A percentile compares a stretch with the other conserved stretches of the same genome.
Evolutionary conservation across 441 rosid genomes (phyloP).

Genomic region (Aleurites moluccanus): DNA sequence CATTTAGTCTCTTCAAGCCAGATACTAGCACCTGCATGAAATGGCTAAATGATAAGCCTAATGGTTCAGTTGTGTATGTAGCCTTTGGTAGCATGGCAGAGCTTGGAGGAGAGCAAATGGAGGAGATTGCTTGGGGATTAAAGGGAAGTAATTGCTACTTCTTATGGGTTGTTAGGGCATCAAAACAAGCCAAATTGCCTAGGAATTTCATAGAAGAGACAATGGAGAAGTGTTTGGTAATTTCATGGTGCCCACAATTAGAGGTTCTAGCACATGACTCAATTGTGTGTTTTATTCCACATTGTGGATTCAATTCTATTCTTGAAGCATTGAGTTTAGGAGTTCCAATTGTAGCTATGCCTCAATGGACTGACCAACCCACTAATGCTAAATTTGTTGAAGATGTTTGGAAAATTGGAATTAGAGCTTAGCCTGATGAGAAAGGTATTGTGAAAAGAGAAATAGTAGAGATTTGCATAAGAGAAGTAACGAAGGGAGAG

Average conservation of each 20-base stretch:
- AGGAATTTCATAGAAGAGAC: slow-evolving; percentile 20
- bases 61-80: slow-evolving; percentile 51
- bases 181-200: slow-evolving; percentile 41
- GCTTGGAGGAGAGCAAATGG: slow-evolving; percentile 38
- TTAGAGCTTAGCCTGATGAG: slow-evolving; percentile 37
- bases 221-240: slow-evolving; percentile 43
- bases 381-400: slow-evolving; percentile 50
- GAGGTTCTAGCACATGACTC: slow-evolving; percentile 43
- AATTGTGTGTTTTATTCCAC: slow-evolving; percentile 51
- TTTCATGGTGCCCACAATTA: slow-evolving; percentile 60
- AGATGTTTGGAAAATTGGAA: slow-evolving; percentile 60
- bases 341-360: slow-evolving; percentile 60
- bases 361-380: slow-evolving; percentile 58
- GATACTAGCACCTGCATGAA: slow-evolving; percentile 21
- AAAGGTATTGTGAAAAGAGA: slow-evolving; percentile 45
- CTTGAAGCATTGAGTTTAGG: slow-evolving; percentile 52
- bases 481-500: too few relatives aligned
- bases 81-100: slow-evolving; percentile 53
- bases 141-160: slow-evolving; percentile 29
- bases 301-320: slow-evolving; percentile 62
- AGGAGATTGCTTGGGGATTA: slow-evolving; percentile 45
- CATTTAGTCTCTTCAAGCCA: slow-evolving; percentile 37
- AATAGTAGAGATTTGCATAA: slow-evolving; percentile 39
- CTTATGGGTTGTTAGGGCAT: slow-evolving; percentile 49
- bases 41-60: slow-evolving; percentile 46